Evolutionary conservation across 2,329 filamentous ascomycete genomes (phyloP).

Genomic region (Epichloe festucae): DNA sequence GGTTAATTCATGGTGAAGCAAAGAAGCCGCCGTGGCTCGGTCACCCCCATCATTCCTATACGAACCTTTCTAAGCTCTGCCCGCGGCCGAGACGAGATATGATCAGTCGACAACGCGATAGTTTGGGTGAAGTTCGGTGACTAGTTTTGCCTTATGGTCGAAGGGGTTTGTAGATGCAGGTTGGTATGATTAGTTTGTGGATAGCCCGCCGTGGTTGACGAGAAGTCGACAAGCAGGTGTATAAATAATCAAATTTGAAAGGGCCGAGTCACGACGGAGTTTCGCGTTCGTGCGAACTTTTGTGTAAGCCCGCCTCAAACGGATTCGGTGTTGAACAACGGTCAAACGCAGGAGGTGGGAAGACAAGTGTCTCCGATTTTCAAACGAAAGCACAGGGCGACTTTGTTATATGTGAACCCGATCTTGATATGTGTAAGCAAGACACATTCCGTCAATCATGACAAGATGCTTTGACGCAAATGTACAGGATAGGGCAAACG

Average conservation of each 20-base stretch:
- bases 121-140: no score
- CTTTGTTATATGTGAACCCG: neutral
- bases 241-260: neutral
- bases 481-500: neutral
- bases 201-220: neutral
- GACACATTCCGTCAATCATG: neutral
- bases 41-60: no score
- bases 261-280: neutral
- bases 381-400: neutral
- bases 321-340: conserved; percentile 2
- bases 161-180: no score
- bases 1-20: no score
- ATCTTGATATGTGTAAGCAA: neutral
- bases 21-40: neutral
- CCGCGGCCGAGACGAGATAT: no score
- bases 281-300: neutral
- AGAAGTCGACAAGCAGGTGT: neutral
- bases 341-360: conserved; percentile 2
- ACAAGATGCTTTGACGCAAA: neutral
- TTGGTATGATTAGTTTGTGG: neutral
- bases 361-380: neutral
- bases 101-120: no score
- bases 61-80: no score
- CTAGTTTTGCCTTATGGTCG: no score
- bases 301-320: conserved; percentile 2